phyloP scores from a whole-genome alignment of 2,329 filamentous ascomycete species.

The Stemphylium beticola region DNA sequence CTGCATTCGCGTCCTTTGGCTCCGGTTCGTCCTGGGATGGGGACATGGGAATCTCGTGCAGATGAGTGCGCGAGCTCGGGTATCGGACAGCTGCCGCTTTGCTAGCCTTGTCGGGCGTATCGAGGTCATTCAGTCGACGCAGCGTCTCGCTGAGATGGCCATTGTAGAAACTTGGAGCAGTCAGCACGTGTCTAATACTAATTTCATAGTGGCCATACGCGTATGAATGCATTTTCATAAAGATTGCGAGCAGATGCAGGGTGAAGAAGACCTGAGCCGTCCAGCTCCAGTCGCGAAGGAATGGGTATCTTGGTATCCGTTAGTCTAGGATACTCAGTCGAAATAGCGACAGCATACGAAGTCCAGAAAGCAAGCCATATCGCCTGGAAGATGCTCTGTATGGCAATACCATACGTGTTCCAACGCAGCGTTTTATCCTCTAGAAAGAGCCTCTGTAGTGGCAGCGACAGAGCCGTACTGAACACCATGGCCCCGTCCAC shows the following conservation, averaged over 20 bases:
- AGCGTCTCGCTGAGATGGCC: constrained; percentile 90
- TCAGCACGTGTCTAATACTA: neutral
- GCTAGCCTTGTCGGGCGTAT: constrained; percentile 73
- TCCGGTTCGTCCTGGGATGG: constrained; percentile 52
- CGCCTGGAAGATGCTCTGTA: constrained; percentile 83
- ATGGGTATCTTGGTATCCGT: constrained; percentile 67
- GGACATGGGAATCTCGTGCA: constrained; percentile 58
- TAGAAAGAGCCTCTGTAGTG: constrained; percentile 73
- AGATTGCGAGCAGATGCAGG: constrained; percentile 84
- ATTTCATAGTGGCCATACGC: constrained; percentile 52
- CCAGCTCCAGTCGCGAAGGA: constrained; percentile 90
- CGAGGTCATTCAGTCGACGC: constrained; percentile 78
- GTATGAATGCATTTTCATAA: constrained; percentile 99
- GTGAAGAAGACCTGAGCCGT: constrained; percentile 95
- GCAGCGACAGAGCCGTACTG: constrained; percentile 73
- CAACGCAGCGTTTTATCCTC: constrained; percentile 68
- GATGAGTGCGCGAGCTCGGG: constrained; percentile 58
- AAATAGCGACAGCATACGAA: constrained; percentile 51
- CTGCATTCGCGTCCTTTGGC: constrained; percentile 45
- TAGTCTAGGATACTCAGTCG: constrained; percentile 3
- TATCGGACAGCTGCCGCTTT: constrained; percentile 78
- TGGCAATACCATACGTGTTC: constrained; percentile 75
- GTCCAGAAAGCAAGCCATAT: constrained; percentile 85
- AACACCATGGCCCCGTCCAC: constrained; percentile 86
- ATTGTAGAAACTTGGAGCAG: constrained; percentile 78